Percentiles rank a stretch among this genome's conserved stretches.
phyloP scores from a whole-genome alignment of 176 grass and related monocot genomes.

The Alopecurus myosuroides region DNA sequence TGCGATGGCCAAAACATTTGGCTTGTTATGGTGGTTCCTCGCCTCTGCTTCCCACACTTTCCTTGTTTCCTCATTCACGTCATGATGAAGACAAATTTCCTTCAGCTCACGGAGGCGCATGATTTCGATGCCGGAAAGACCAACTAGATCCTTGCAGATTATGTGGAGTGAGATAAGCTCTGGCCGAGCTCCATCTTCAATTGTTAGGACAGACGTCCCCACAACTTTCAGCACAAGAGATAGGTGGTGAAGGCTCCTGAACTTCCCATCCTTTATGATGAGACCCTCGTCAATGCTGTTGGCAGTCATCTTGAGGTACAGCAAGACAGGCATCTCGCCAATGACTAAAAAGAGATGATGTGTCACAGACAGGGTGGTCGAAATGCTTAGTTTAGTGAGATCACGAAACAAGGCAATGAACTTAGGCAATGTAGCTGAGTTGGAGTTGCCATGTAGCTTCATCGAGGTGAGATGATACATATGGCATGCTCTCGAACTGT shows the following conservation, averaged over 20 bases:
- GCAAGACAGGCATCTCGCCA: background rate
- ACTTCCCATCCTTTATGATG: background rate
- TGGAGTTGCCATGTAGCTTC: background rate
- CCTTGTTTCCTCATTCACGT: background rate
- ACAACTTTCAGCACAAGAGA: background rate
- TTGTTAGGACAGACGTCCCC: background rate
- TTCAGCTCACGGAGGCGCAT: background rate
- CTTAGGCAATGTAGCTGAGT: background rate
- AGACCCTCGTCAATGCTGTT: background rate
- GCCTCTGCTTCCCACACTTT: background rate
- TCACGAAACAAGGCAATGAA: background rate
- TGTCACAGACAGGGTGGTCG: background rate
- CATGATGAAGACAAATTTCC: background rate
- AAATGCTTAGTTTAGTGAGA: background rate
- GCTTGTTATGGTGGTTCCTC: background rate
- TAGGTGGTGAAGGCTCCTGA: background rate
- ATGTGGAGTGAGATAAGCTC: background rate
- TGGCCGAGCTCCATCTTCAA: background rate
- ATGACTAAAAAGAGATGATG: background rate
- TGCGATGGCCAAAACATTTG: background rate
- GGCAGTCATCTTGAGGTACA: background rate
- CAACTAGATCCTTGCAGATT: background rate
- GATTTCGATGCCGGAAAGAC: background rate
- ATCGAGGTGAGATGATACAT: conserved; percentile 5
- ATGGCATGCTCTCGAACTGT: background rate